Evolutionary conservation across 2,329 filamentous ascomycete genomes (phyloP).

Genomic region (Trichoderma hamatum): DNA sequence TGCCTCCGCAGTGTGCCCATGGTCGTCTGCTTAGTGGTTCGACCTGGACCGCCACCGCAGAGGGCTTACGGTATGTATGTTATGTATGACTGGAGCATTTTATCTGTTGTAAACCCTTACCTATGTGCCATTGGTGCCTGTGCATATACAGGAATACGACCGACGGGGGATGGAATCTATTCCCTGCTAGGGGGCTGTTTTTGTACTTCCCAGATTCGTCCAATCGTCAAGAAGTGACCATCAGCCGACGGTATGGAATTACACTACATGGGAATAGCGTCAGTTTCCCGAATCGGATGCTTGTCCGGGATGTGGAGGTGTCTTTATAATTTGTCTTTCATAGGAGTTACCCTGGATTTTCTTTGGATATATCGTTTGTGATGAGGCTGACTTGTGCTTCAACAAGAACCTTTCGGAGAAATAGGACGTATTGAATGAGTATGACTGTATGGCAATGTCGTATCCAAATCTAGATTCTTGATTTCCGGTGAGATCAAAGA

Average conservation of each 20-base stretch:
- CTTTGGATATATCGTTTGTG: neutral
- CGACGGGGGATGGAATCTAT: conserved; percentile 3
- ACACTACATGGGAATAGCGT: neutral
- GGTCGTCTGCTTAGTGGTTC: neutral
- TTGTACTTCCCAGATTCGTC: neutral
- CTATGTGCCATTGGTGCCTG: neutral
- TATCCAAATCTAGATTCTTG: neutral
- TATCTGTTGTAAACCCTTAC: neutral
- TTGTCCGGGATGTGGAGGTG: neutral
- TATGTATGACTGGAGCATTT: neutral
- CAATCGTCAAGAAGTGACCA: neutral
- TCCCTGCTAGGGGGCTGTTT: neutral
- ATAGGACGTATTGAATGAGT: neutral
- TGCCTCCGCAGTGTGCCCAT: neutral
- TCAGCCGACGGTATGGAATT: conserved; percentile 15
- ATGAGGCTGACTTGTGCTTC: neutral
- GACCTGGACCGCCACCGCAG: neutral
- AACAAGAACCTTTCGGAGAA: neutral
- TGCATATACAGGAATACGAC: neutral
- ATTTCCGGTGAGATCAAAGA: neutral
- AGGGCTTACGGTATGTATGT: neutral
- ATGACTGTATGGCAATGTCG: neutral
- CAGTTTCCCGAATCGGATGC: neutral
- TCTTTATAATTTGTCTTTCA: neutral
- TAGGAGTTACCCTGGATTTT: neutral